Conservation (phyloP, 768 basidiomycete species). For the Clavulina sp. region DNA sequence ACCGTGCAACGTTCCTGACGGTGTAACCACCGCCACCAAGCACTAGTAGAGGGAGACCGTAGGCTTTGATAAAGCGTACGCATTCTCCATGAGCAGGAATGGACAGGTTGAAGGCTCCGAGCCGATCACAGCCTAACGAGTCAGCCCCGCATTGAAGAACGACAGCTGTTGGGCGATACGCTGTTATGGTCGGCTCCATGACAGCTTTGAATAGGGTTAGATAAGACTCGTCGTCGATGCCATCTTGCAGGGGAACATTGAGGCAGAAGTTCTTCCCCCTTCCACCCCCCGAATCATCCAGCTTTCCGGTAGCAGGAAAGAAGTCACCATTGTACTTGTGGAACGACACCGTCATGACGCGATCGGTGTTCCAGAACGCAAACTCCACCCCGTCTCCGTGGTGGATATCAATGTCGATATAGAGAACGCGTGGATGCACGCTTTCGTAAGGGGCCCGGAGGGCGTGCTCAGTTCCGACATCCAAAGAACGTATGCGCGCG, state of each 20-base stretch:
- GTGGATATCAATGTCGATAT: slow-evolving; percentile 98
- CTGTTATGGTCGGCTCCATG: slow-evolving; percentile 80
- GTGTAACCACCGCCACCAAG: slow-evolving; percentile 95
- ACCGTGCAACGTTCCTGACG: slow-evolving; percentile 92
- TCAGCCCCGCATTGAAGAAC: slow-evolving; percentile 97
- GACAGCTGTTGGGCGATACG: slow-evolving; percentile 77
- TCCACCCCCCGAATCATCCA: slow-evolving; percentile 81
- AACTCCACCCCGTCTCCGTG: slow-evolving; percentile 97
- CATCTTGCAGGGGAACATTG: slow-evolving; percentile 89
- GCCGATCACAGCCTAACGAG: slow-evolving; percentile 81
- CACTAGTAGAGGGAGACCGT: slow-evolving; percentile 77
- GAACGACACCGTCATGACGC: slow-evolving; percentile 98
- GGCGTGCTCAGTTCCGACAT: not conserved
- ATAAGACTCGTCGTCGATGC: slow-evolving; percentile 96
- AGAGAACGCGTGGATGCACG: slow-evolving; percentile 83
- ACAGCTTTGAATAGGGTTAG: slow-evolving; percentile 89
- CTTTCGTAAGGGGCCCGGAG: slow-evolving; percentile 24
- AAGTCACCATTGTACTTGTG: slow-evolving; percentile 99
- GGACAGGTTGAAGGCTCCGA: slow-evolving; percentile 94
- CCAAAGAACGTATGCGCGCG: slow-evolving; percentile 10
- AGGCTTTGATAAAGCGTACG: slow-evolving; percentile 89
- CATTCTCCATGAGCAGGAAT: slow-evolving; percentile 98
- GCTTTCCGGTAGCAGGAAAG: slow-evolving; percentile 93
- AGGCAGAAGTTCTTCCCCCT: slow-evolving; percentile 86
- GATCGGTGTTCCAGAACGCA: slow-evolving; percentile 92